Conservation (phyloP, 805 yeast species). For the Schwanniomyces polymorphus region DNA sequence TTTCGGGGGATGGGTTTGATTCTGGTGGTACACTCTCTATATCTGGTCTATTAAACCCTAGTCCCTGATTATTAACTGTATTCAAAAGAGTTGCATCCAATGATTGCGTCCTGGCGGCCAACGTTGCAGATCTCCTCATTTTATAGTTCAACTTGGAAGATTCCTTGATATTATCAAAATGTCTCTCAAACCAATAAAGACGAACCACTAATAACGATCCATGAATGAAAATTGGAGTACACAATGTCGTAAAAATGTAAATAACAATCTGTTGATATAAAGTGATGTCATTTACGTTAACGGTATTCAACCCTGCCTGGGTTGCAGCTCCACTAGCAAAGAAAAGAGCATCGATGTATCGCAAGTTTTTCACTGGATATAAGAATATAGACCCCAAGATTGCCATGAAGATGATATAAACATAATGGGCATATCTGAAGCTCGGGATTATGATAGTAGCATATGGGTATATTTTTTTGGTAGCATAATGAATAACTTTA, state of each 20-base stretch:
- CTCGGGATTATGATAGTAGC: slow-evolving; percentile 47
- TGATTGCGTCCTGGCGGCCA: slow-evolving; percentile 51
- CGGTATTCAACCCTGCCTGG: slow-evolving; percentile 89
- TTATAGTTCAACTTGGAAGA: slow-evolving; percentile 76
- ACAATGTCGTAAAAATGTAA: slow-evolving; percentile 59
- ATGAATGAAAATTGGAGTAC: slow-evolving; percentile 90
- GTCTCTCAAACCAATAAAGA: slow-evolving; percentile 84
- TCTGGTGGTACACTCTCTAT: neutral
- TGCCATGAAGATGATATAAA: slow-evolving; percentile 60
- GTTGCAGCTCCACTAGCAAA: slow-evolving; percentile 76
- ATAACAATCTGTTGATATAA: slow-evolving; percentile 81
- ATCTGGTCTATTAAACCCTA: slow-evolving; percentile 18
- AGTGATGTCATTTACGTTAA: slow-evolving; percentile 60
- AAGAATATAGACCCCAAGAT: slow-evolving; percentile 73
- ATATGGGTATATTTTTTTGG: slow-evolving; percentile 40
- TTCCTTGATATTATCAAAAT: slow-evolving; percentile 78
- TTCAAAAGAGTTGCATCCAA: slow-evolving; percentile 22
- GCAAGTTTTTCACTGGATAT: slow-evolving; percentile 66
- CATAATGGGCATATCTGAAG: slow-evolving; percentile 67
- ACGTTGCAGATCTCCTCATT: slow-evolving; percentile 78
- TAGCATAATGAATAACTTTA: slow-evolving; percentile 32
- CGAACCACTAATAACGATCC: slow-evolving; percentile 74
- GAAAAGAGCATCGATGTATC: slow-evolving; percentile 80
- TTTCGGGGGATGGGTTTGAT: slow-evolving; percentile 8
- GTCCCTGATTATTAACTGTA: slow-evolving; percentile 25